Conservation (phyloP, 495 filamentous ascomycete genomes). For the Daldinia caldariorum region DNA sequence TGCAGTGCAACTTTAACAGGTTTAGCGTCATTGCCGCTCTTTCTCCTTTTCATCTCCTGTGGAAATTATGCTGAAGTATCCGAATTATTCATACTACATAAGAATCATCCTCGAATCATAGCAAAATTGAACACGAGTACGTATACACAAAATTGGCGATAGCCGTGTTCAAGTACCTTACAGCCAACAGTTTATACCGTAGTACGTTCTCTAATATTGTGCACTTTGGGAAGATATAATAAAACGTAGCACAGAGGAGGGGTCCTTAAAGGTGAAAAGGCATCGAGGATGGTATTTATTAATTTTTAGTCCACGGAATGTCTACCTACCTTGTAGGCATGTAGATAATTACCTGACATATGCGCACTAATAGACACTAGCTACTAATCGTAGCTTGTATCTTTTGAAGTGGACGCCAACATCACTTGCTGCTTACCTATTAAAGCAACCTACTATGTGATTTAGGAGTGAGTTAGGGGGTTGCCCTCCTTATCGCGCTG, state of each 20-base stretch:
- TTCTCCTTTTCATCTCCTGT: not conserved
- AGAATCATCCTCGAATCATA: too few relatives aligned
- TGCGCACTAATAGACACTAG: not conserved
- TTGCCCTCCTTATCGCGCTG: conserved; percentile 71
- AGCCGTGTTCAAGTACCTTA: too few relatives aligned
- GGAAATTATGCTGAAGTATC: not conserved
- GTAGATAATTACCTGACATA: not conserved
- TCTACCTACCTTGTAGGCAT: not conserved
- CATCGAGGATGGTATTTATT: not conserved
- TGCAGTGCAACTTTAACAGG: not conserved
- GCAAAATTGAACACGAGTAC: too few relatives aligned
- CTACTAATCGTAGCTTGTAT: not conserved
- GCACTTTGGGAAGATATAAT: too few relatives aligned
- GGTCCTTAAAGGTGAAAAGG: not conserved
- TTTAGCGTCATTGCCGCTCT: not conserved
- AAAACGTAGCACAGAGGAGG: too few relatives aligned
- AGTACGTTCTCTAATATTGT: too few relatives aligned
- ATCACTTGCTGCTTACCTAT: not conserved
- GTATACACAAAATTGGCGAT: too few relatives aligned
- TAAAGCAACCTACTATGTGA: not conserved
- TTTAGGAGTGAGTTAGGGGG: conserved; percentile 51
- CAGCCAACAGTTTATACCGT: too few relatives aligned
- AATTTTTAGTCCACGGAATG: not conserved
- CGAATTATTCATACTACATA: not conserved
- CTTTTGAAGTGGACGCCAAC: not conserved